A percentile compares a stretch with the other conserved stretches of the same genome.
These are phyloP conservation scores for Dichotomocladium elegans DNA, from an alignment of 371 early-diverging fungal genomes.

Conservation along the genomic window DNA sequence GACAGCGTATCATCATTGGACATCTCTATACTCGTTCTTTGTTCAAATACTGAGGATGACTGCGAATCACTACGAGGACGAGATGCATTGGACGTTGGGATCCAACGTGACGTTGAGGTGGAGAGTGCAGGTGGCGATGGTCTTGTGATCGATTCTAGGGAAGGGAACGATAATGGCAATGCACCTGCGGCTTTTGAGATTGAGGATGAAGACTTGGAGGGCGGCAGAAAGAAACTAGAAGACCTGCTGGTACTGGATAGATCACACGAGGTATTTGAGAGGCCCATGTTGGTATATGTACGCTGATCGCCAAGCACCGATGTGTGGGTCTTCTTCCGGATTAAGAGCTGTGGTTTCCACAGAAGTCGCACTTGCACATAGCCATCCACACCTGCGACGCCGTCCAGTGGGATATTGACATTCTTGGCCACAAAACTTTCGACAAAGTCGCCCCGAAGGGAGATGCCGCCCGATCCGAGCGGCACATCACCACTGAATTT, in stretches of 20 bases:
- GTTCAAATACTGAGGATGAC: constrained; percentile 1
- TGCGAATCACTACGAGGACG: neutral
- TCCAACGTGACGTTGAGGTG: too few relatives aligned
- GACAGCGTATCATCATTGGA: constrained; percentile 10
- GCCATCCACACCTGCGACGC: constrained; percentile 39
- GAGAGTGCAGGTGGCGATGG: neutral
- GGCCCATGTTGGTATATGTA: constrained; percentile 10
- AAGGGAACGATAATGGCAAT: neutral
- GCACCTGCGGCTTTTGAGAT: too few relatives aligned
- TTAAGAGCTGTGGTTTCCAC: constrained; percentile 45
- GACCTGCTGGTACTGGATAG: neutral
- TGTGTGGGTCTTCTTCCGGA: constrained; percentile 37
- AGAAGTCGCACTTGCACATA: constrained; percentile 31
- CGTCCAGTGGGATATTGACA: constrained; percentile 39
- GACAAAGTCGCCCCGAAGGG: constrained; percentile 36
- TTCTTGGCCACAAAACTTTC: constrained; percentile 33
- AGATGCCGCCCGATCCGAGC: constrained; percentile 41
- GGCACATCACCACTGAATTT: constrained; percentile 57
- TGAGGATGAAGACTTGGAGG: neutral
- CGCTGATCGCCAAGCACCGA: constrained; percentile 28
- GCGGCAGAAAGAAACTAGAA: neutral
- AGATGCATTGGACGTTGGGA: too few relatives aligned
- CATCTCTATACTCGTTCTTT: constrained; percentile 3
- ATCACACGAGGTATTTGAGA: neutral
- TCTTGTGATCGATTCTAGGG: neutral